These are phyloP conservation scores for Lactuca saligna DNA, from an alignment of 129 eudicot species.

Conservation along the genomic window DNA sequence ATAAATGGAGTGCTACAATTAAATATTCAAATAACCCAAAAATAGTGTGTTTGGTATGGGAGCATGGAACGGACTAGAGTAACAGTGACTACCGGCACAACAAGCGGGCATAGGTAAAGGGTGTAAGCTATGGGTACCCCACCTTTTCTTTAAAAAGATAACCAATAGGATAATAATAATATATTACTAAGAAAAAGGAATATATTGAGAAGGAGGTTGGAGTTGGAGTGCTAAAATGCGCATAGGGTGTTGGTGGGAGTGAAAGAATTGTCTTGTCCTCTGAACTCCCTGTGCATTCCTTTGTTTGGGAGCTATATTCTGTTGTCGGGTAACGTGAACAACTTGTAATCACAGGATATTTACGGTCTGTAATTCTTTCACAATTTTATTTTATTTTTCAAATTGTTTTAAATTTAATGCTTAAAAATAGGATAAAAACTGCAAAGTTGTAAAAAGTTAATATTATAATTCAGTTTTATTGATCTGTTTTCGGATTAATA, in stretches of 20 bases:
- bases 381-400: not conserved
- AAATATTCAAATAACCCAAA: not conserved
- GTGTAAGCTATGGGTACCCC: no score
- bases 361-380: not conserved
- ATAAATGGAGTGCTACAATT: not conserved
- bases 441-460: no score
- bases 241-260: constrained; percentile 9
- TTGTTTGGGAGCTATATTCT: constrained; percentile 31
- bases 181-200: not conserved
- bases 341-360: constrained; percentile 2
- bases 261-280: constrained; percentile 34
- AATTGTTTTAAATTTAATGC: no score
- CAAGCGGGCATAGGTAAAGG: constrained; percentile 2
- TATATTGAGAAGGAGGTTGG: not conserved
- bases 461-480: no score
- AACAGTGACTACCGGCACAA: not conserved
- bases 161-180: not conserved
- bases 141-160: no score
- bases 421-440: no score
- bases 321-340: constrained; percentile 21
- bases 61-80: not conserved
- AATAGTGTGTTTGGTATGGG: not conserved
- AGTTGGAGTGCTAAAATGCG: constrained; percentile 22
- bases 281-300: constrained; percentile 27
- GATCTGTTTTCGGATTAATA: no score